Conservation (phyloP, 2,329 filamentous ascomycete genomes). For the Colletotrichum sp. region DNA sequence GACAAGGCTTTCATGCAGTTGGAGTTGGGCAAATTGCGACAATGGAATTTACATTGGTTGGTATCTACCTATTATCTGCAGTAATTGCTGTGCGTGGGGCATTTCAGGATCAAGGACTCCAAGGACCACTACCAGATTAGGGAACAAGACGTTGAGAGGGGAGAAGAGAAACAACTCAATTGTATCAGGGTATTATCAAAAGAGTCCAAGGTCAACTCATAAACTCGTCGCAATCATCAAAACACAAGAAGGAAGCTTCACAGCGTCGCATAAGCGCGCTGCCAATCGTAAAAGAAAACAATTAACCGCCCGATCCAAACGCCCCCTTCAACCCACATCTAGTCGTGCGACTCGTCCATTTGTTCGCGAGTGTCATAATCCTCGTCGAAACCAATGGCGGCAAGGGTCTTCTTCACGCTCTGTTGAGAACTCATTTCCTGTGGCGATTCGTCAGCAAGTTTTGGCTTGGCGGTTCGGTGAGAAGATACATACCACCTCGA, state of each 20-base stretch:
- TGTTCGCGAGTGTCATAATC: neutral
- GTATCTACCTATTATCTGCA: neutral
- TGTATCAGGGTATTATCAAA: neutral
- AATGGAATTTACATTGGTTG: no score
- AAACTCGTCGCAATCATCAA: neutral
- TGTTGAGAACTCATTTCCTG: conserved; percentile 21
- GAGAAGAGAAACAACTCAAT: neutral
- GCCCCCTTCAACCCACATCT: neutral
- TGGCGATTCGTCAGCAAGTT: accelerated
- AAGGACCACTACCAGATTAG: no score
- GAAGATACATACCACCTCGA: conserved; percentile 44
- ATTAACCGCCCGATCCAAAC: neutral
- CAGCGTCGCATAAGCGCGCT: neutral
- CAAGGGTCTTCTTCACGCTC: conserved; percentile 2
- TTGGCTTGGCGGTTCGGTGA: neutral
- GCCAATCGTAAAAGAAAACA: accelerated
- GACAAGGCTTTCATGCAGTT: neutral
- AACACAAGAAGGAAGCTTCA: neutral
- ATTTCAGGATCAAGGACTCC: neutral
- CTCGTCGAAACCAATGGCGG: conserved; percentile 4
- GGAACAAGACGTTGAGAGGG: neutral
- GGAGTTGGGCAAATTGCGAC: neutral
- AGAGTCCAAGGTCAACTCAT: neutral
- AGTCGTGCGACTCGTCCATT: neutral
- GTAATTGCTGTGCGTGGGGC: neutral